phyloP scores from a whole-genome alignment of 2,329 filamentous ascomycete genomes.

The Juglanconis sp. region DNA sequence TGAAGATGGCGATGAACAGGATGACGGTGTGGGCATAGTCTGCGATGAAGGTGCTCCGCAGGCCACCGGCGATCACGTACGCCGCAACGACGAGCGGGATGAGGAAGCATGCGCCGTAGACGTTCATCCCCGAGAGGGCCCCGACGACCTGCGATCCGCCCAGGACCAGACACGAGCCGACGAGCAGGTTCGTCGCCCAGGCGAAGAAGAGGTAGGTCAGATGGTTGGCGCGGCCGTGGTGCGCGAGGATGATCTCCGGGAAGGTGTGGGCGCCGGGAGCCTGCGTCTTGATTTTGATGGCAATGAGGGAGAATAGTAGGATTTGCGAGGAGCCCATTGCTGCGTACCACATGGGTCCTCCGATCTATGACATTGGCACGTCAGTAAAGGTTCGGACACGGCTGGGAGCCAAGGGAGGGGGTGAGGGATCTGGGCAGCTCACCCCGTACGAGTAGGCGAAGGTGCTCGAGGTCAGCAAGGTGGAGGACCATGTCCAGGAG shows the following conservation, averaged over 20 bases:
- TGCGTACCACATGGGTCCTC: conserved; percentile 40
- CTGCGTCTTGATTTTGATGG: conserved; percentile 39
- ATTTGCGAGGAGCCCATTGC: conserved; percentile 38
- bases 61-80: conserved; percentile 38
- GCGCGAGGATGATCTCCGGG: conserved; percentile 36
- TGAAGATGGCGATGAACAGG: conserved; percentile 35
- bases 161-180: conserved; percentile 36
- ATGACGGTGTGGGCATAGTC: conserved; percentile 41
- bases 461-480: conserved; percentile 38
- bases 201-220: conserved; percentile 38
- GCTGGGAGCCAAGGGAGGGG: background rate
- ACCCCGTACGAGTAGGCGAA: conserved; percentile 39
- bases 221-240: conserved; percentile 36
- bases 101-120: conserved; percentile 38
- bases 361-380: conserved; percentile 22
- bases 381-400: background rate
- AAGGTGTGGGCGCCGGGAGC: conserved; percentile 40
- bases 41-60: conserved; percentile 38
- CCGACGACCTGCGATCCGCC: conserved; percentile 36
- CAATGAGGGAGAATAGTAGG: conserved; percentile 37
- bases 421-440: background rate
- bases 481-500: conserved; percentile 48
- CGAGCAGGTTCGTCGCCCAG: conserved; percentile 38
- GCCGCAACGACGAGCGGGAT: conserved; percentile 36
- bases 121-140: conserved; percentile 38